Evolutionary conservation across 2,329 filamentous ascomycete species (phyloP).

Genomic region (Dendryphion nanum): DNA sequence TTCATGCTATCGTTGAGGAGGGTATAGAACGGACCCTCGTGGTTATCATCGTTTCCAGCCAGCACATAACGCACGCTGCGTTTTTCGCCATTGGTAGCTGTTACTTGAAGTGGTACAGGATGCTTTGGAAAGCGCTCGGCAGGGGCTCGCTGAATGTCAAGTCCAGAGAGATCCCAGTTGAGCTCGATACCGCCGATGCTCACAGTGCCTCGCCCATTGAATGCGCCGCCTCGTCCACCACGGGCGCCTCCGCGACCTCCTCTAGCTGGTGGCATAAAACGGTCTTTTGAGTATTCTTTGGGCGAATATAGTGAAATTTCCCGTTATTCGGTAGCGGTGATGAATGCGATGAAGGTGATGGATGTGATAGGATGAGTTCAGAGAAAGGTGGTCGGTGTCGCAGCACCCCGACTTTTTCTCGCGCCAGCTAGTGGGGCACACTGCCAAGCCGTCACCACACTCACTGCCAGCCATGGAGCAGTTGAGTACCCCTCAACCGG

Average conservation of each 20-base stretch:
- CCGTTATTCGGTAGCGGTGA: too few species aligned
- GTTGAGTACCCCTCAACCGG: too few species aligned
- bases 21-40: constrained; percentile 61
- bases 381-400: too few species aligned
- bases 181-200: constrained; percentile 45
- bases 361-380: too few species aligned
- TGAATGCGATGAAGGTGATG: too few species aligned
- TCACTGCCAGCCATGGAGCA: too few species aligned
- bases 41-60: constrained; percentile 53
- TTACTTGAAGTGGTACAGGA: constrained; percentile 36
- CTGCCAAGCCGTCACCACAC: too few species aligned
- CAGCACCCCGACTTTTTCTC: too few species aligned
- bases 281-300: too few species aligned
- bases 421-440: too few species aligned
- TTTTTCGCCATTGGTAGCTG: constrained; percentile 45
- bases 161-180: constrained; percentile 41
- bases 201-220: constrained; percentile 29
- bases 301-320: too few species aligned
- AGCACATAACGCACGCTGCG: constrained; percentile 51
- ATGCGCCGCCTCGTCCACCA: constrained; percentile 26
- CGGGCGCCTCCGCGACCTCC: constrained; percentile 33
- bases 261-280: constrained; percentile 14
- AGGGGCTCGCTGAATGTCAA: constrained; percentile 40
- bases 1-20: constrained; percentile 50
- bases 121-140: constrained; percentile 43